phyloP scores from a whole-genome alignment of 805 yeast genomes.

The Blastobotrys americana region DNA sequence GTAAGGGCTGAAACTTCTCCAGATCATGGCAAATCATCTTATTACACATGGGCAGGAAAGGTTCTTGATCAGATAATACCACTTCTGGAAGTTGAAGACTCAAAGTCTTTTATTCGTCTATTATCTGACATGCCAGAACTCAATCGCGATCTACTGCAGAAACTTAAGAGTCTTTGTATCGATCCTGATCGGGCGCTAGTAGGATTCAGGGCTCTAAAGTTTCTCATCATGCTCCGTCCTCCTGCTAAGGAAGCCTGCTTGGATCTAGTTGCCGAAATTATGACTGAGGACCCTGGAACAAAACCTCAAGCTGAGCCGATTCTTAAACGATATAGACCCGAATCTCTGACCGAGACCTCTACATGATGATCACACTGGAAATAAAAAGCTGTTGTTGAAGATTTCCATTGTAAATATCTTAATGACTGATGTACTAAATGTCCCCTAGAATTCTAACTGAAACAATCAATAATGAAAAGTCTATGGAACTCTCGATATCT shows the following conservation, averaged over 20 bases:
- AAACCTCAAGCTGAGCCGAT: constrained; percentile 20
- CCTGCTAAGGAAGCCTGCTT: constrained; percentile 53
- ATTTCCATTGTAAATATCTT: neutral
- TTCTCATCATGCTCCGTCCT: constrained; percentile 82
- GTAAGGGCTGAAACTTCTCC: constrained; percentile 33
- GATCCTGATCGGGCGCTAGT: constrained; percentile 79
- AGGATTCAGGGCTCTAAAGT: constrained; percentile 75
- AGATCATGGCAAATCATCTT: constrained; percentile 29
- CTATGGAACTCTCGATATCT: too few relatives aligned
- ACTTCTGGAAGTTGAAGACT: constrained; percentile 71
- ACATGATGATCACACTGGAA: too few relatives aligned
- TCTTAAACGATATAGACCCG: constrained; percentile 26
- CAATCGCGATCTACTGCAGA: constrained; percentile 51
- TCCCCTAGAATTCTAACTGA: too few relatives aligned
- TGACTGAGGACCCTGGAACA: constrained; percentile 17
- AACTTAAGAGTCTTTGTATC: constrained; percentile 63
- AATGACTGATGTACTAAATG: constrained; percentile 2
- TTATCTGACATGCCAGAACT: constrained; percentile 82
- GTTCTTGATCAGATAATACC: constrained; percentile 77
- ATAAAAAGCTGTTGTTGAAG: too few relatives aligned
- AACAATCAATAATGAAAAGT: too few relatives aligned
- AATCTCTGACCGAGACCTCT: constrained; percentile 1
- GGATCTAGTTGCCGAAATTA: constrained; percentile 30
- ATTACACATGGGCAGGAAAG: constrained; percentile 61
- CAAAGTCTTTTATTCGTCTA: constrained; percentile 72